A percentile compares a stretch with the other conserved stretches of the same genome.
These are phyloP conservation scores for Colletotrichum orchidophilum DNA, from an alignment of 2,329 filamentous ascomycete species.

Conservation along the genomic window DNA sequence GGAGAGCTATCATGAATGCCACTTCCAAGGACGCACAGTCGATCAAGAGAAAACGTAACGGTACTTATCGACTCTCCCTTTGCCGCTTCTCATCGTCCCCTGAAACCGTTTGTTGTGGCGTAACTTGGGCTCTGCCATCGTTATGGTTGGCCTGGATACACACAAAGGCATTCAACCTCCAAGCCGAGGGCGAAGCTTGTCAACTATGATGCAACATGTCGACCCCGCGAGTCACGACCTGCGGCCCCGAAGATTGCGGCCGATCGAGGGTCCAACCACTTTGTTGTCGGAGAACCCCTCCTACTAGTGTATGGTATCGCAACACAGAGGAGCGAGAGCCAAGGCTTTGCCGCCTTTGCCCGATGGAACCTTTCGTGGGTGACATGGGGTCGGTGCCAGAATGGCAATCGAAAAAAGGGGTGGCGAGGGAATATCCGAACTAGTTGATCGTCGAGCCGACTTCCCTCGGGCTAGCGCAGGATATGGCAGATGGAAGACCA, in stretches of 20 bases:
- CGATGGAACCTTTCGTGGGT: constrained; percentile 11
- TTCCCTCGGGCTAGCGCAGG: constrained; percentile 19
- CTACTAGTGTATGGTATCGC: constrained; percentile 13
- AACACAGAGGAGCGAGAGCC: constrained; percentile 11
- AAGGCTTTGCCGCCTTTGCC: constrained; percentile 33
- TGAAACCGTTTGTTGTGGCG: constrained; percentile 16
- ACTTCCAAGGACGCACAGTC: not conserved
- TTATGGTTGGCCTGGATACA: constrained; percentile 11
- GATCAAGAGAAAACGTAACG: not conserved
- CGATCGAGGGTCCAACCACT: constrained; percentile 30
- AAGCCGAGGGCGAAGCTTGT: not conserved
- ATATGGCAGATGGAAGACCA: constrained; percentile 20
- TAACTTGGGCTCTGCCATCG: not conserved
- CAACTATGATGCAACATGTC: constrained; percentile 29
- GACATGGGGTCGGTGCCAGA: constrained; percentile 6
- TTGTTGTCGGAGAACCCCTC: constrained; percentile 22
- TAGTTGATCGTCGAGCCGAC: constrained; percentile 29
- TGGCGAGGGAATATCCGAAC: constrained; percentile 29
- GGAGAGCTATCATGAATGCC: not conserved
- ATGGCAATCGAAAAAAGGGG: constrained; percentile 20
- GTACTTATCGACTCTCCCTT: not conserved
- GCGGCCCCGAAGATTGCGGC: constrained; percentile 24
- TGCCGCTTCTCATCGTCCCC: not conserved
- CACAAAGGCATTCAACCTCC: not conserved
- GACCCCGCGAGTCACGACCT: constrained; percentile 32